phyloP scores from a whole-genome alignment of 2,329 filamentous ascomycete genomes.

The Dendrostoma leiphaemia region DNA sequence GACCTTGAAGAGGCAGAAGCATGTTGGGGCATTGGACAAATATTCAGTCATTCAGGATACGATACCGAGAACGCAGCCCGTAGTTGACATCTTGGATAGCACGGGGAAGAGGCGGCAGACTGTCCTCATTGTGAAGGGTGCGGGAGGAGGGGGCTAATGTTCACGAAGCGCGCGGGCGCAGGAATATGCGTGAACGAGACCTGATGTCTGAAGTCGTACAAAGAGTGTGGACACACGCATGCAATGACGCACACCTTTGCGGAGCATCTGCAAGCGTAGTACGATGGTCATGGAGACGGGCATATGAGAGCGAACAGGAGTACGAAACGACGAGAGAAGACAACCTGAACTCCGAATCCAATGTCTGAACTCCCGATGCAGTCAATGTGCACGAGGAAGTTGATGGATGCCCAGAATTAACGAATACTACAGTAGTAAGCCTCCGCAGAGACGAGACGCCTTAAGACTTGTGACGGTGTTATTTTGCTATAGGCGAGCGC shows the following conservation, averaged over 20 bases:
- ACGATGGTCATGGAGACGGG: neutral
- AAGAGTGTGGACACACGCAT: neutral
- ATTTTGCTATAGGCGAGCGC: too few species aligned
- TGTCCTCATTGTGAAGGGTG: too few species aligned
- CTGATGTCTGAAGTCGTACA: neutral
- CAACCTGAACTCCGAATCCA: neutral
- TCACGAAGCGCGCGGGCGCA: neutral
- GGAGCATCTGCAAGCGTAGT: neutral
- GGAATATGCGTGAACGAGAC: neutral
- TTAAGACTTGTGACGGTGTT: too few species aligned
- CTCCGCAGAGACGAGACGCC: too few species aligned
- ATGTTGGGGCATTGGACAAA: neutral
- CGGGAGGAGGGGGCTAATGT: too few species aligned
- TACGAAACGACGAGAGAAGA: neutral
- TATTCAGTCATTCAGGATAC: neutral
- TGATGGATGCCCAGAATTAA: too few species aligned
- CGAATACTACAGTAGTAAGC: too few species aligned
- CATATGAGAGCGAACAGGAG: neutral
- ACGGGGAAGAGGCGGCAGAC: too few species aligned
- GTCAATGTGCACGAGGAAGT: too few species aligned
- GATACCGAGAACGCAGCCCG: neutral
- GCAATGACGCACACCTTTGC: neutral
- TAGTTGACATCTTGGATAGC: too few species aligned
- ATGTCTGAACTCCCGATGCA: neutral
- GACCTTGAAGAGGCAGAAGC: neutral